These are phyloP conservation scores for Brassica rapa DNA, from an alignment of 345 rosid genomes.

Conservation along the genomic window DNA sequence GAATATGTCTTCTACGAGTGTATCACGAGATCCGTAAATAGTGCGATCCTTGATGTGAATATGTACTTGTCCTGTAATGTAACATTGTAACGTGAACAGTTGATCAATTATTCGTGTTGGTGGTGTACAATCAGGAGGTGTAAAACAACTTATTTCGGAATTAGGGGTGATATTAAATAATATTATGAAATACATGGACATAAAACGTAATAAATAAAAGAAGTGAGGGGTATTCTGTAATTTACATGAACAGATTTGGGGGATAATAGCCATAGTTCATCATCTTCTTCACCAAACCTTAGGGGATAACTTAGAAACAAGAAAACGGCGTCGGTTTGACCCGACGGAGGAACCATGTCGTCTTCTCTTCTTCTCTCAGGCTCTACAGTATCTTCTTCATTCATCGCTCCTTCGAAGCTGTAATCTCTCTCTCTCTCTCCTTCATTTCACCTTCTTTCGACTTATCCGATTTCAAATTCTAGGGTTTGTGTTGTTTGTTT, in stretches of 20 bases:
- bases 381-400: conserved; percentile 53
- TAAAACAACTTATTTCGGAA: background rate
- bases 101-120: background rate
- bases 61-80: background rate
- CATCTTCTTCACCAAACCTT: background rate
- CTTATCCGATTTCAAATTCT: background rate
- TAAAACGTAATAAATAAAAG: background rate
- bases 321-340: conserved; percentile 34
- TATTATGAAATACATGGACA: background rate
- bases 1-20: background rate
- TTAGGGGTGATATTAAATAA: conserved; percentile 1
- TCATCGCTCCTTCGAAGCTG: conserved; percentile 49
- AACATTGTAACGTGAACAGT: background rate
- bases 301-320: background rate
- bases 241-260: background rate
- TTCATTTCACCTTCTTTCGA: conserved; percentile 4
- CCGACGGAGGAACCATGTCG: conserved; percentile 50
- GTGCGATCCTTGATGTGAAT: background rate
- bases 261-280: background rate
- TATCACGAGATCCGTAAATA: background rate
- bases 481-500: conserved; percentile 3
- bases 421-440: conserved; percentile 31
- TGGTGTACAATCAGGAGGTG: background rate
- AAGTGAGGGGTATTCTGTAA: background rate
- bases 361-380: conserved; percentile 55